These are phyloP conservation scores for Datisca glomerata DNA, from an alignment of 306 rosid genomes.

Conservation along the genomic window DNA sequence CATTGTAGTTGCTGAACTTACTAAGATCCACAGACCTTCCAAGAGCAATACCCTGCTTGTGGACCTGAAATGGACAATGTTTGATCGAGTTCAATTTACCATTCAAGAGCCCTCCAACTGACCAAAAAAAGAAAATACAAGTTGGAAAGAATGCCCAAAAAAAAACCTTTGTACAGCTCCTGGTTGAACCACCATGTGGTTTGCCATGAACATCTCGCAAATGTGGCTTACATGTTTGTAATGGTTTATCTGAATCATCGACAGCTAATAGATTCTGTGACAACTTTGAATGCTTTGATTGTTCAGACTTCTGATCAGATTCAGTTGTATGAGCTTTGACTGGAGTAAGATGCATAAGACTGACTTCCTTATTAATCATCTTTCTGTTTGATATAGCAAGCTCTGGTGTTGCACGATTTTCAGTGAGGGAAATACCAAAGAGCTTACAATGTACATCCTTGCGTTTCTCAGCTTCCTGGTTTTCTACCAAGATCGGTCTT, in stretches of 20 bases:
- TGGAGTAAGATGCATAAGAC: slow-evolving; percentile 14
- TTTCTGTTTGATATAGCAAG: slow-evolving; percentile 22
- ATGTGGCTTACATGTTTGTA: slow-evolving; percentile 30
- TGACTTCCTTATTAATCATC: slow-evolving; percentile 20
- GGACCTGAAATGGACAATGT: slow-evolving; percentile 79
- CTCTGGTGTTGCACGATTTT: slow-evolving; percentile 23
- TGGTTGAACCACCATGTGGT: slow-evolving; percentile 38
- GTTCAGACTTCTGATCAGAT: slow-evolving; percentile 44
- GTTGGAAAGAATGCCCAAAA: too few relatives aligned
- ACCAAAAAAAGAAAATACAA: too few relatives aligned
- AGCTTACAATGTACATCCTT: slow-evolving; percentile 70
- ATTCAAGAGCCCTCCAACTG: too few relatives aligned
- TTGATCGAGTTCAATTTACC: slow-evolving; percentile 10
- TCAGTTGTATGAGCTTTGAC: slow-evolving; percentile 28
- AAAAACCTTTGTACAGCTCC: slow-evolving; percentile 89
- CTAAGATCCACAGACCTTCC: slow-evolving; percentile 94
- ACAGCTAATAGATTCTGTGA: slow-evolving; percentile 22
- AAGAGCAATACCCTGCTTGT: slow-evolving; percentile 94
- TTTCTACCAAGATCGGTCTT: slow-evolving; percentile 20
- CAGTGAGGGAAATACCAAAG: slow-evolving; percentile 67
- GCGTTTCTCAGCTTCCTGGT: slow-evolving; percentile 30
- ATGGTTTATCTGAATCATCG: slow-evolving; percentile 30
- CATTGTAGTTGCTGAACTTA: slow-evolving; percentile 64
- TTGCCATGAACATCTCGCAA: slow-evolving; percentile 45
- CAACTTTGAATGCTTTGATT: slow-evolving; percentile 26